Evolutionary conservation across 306 rosid genomes (phyloP).

Genomic region (Geum urbanum): DNA sequence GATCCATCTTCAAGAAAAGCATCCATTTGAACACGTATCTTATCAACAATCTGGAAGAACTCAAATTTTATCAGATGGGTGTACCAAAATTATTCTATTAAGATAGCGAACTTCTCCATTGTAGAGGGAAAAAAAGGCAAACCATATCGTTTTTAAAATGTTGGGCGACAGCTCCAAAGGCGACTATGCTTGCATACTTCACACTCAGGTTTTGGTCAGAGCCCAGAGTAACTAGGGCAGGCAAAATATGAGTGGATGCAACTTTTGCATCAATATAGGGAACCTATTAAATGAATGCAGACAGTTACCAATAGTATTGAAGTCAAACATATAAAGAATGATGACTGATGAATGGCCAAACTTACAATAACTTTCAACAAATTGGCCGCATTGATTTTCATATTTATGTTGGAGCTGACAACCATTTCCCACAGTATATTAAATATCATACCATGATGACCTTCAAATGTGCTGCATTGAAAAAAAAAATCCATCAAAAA

Average conservation of each 20-base stretch:
- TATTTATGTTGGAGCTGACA: slow-evolving; percentile 64
- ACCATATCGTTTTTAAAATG: slow-evolving; percentile 86
- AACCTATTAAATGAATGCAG: slow-evolving; percentile 42
- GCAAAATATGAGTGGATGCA: slow-evolving; percentile 88
- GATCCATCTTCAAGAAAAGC: slow-evolving; percentile 99
- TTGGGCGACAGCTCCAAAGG: slow-evolving; percentile 93
- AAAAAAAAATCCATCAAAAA: slow-evolving; percentile 23
- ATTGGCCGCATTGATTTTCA: slow-evolving; percentile 84
- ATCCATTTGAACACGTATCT: slow-evolving; percentile 97
- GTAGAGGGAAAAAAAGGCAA: slow-evolving; percentile 27
- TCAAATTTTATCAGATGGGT: slow-evolving; percentile 27
- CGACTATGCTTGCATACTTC: slow-evolving; percentile 92
- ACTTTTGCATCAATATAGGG: slow-evolving; percentile 85
- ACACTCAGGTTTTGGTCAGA: slow-evolving; percentile 84
- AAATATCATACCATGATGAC: slow-evolving; percentile 68
- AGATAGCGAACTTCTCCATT: slow-evolving; percentile 17
- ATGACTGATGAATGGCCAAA: slow-evolving; percentile 21
- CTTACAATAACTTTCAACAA: slow-evolving; percentile 84
- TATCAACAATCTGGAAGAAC: slow-evolving; percentile 75
- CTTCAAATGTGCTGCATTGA: slow-evolving; percentile 72
- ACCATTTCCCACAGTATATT: slow-evolving; percentile 98
- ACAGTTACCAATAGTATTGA: slow-evolving; percentile 23
- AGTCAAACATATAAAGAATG: slow-evolving; percentile 25
- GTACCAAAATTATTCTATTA: slow-evolving; percentile 20
- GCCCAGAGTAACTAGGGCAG: slow-evolving; percentile 92